phyloP scores from a whole-genome alignment of 306 rosid genomes.

The Cucurbita moschata region DNA sequence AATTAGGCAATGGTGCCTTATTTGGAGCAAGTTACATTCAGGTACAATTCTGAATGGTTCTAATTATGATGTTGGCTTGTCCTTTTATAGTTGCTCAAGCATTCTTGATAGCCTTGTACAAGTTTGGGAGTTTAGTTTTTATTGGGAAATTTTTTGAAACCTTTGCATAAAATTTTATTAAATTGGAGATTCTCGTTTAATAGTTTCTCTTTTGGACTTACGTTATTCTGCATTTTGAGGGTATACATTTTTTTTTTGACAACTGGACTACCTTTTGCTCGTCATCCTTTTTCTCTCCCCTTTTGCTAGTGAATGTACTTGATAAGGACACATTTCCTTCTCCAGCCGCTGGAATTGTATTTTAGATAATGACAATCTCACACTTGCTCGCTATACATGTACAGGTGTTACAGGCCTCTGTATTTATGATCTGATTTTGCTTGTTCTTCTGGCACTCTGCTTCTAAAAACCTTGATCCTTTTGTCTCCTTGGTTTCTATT shows the following conservation, averaged over 20 bases:
- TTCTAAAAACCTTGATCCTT: neutral
- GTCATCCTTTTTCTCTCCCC: neutral
- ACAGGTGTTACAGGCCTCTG: neutral
- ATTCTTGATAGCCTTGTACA: neutral
- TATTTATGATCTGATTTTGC: neutral
- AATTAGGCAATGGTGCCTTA: conserved; percentile 87
- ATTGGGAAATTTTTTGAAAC: neutral
- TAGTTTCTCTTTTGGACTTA: neutral
- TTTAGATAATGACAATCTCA: neutral
- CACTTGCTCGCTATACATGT: neutral
- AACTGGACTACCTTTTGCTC: neutral
- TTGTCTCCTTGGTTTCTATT: neutral
- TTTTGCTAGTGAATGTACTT: neutral
- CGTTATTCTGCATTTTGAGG: neutral
- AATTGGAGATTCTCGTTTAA: neutral
- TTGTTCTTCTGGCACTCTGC: neutral
- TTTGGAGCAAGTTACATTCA: conserved; percentile 94
- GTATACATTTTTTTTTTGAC: neutral
- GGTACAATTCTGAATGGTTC: conserved; percentile 24
- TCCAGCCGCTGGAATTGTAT: neutral
- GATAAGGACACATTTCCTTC: neutral
- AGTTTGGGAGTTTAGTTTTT: neutral
- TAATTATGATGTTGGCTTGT: neutral
- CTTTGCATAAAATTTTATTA: neutral
- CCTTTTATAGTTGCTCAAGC: neutral